Percentiles rank a stretch among this genome's conserved stretches.
These are phyloP conservation scores for Irpex rosettiformis DNA, from an alignment of 1,284 basidiomycete species.

Conservation along the genomic window DNA sequence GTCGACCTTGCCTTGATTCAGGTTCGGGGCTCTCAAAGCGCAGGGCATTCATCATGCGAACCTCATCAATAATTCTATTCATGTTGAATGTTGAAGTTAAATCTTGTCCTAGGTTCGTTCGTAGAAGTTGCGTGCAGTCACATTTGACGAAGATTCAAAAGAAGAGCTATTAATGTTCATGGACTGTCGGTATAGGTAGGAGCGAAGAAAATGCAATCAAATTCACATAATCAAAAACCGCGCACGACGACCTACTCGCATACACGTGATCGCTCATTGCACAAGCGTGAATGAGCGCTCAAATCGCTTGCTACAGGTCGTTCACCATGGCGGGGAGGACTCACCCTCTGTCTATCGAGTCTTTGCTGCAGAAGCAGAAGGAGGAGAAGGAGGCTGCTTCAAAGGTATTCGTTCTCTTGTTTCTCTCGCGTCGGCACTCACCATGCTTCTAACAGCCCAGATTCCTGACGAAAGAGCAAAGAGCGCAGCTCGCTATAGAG, in stretches of 20 bases:
- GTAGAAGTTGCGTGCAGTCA: too few species aligned
- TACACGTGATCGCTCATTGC: slow-evolving; percentile 5
- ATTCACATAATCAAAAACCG: too few species aligned
- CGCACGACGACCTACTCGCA: not conserved
- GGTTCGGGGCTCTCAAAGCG: slow-evolving; percentile 62
- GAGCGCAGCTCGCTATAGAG: slow-evolving; percentile 83
- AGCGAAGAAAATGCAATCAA: too few species aligned
- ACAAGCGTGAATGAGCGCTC: not conserved
- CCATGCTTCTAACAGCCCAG: slow-evolving; percentile 58
- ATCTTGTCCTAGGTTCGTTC: too few species aligned
- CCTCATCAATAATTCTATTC: slow-evolving; percentile 31
- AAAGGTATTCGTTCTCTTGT: slow-evolving; percentile 55
- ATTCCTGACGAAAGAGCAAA: slow-evolving; percentile 86
- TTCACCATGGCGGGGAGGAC: slow-evolving; percentile 34
- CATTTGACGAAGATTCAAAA: slow-evolving; percentile 70
- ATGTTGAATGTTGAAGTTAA: slow-evolving; percentile 13
- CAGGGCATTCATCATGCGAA: slow-evolving; percentile 37
- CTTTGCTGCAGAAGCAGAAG: slow-evolving; percentile 81
- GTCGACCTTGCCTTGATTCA: slow-evolving; percentile 52
- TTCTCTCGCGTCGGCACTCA: not conserved
- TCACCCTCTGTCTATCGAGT: slow-evolving; percentile 81
- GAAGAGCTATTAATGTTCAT: slow-evolving; percentile 72
- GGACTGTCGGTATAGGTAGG: too few species aligned
- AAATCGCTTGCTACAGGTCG: slow-evolving; percentile 6
- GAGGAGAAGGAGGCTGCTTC: slow-evolving; percentile 85